These are phyloP conservation scores for Cladosporium sp. DNA, from an alignment of 2,329 filamentous ascomycete species.

Conservation along the genomic window DNA sequence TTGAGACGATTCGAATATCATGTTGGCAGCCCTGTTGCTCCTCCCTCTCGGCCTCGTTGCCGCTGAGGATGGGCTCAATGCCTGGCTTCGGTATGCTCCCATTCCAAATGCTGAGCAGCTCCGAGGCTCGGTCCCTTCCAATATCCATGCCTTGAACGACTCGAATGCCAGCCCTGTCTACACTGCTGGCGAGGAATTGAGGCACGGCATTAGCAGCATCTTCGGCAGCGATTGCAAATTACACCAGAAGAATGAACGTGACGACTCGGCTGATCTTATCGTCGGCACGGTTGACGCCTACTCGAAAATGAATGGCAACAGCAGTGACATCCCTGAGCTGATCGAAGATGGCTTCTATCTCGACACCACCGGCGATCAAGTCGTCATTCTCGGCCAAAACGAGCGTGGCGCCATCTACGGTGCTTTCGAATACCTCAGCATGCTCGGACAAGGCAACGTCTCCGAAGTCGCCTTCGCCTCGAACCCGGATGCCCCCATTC, in stretches of 20 bases:
- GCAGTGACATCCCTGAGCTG: slow-evolving; percentile 38
- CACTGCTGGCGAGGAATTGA: slow-evolving; percentile 52
- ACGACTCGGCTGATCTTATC: slow-evolving; percentile 36
- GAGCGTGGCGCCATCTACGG: slow-evolving; percentile 66
- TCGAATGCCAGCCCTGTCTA: slow-evolving; percentile 49
- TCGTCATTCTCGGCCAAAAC: slow-evolving; percentile 61
- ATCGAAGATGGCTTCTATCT: slow-evolving; percentile 61
- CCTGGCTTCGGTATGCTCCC: slow-evolving; percentile 62
- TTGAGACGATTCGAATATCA: no score
- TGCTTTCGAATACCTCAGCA: slow-evolving; percentile 63
- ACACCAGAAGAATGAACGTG: slow-evolving; percentile 21
- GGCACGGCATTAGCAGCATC: slow-evolving; percentile 55
- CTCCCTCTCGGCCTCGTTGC: slow-evolving; percentile 30
- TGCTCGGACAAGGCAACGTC: slow-evolving; percentile 58
- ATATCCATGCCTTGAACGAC: slow-evolving; percentile 51
- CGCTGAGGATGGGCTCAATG: slow-evolving; percentile 59
- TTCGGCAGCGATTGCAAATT: slow-evolving; percentile 41
- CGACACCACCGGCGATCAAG: slow-evolving; percentile 40
- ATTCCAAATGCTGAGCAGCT: slow-evolving; percentile 39
- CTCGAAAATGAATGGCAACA: slow-evolving; percentile 31
- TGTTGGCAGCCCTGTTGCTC: neutral
- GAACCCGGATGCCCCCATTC: slow-evolving; percentile 58
- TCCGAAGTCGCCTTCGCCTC: slow-evolving; percentile 45
- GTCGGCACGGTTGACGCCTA: slow-evolving; percentile 49
- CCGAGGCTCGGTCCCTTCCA: slow-evolving; percentile 39